These are phyloP conservation scores for Potentilla sterilis DNA, from an alignment of 306 rosid genomes.

Conservation along the genomic window DNA sequence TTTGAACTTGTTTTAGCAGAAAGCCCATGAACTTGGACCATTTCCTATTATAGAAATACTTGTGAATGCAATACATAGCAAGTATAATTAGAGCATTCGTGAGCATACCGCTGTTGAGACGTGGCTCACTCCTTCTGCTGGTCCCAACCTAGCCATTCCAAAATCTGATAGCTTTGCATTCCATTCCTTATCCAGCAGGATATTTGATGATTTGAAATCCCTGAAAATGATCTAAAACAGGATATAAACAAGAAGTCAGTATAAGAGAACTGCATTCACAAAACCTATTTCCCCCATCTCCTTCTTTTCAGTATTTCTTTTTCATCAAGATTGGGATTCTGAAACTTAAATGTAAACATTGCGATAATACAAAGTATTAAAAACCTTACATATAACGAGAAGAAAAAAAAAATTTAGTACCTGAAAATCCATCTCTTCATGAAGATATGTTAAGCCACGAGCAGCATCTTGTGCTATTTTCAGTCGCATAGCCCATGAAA, in stretches of 20 bases:
- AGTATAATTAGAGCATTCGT: neutral
- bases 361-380: conserved; percentile 3
- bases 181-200: conserved; percentile 93
- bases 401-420: conserved; percentile 33
- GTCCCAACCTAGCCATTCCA: conserved; percentile 96
- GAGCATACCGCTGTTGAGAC: conserved; percentile 94
- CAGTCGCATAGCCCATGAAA: conserved; percentile 77
- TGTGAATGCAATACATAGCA: neutral
- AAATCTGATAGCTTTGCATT: conserved; percentile 95
- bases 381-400: neutral
- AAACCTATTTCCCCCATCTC: neutral
- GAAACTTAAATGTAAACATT: neutral
- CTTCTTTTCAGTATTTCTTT: neutral
- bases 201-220: conserved; percentile 95
- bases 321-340: neutral
- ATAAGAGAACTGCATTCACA: neutral
- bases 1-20: conserved; percentile 7
- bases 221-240: conserved; percentile 76
- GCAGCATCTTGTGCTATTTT: conserved; percentile 91
- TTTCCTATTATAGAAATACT: conserved; percentile 1
- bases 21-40: conserved; percentile 10
- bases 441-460: conserved; percentile 83
- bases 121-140: conserved; percentile 87
- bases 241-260: conserved; percentile 21
- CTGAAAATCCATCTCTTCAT: conserved; percentile 93